phyloP scores from a whole-genome alignment of 202 grass and related monocot genomes.

The Dendrocalamus latiflorus region DNA sequence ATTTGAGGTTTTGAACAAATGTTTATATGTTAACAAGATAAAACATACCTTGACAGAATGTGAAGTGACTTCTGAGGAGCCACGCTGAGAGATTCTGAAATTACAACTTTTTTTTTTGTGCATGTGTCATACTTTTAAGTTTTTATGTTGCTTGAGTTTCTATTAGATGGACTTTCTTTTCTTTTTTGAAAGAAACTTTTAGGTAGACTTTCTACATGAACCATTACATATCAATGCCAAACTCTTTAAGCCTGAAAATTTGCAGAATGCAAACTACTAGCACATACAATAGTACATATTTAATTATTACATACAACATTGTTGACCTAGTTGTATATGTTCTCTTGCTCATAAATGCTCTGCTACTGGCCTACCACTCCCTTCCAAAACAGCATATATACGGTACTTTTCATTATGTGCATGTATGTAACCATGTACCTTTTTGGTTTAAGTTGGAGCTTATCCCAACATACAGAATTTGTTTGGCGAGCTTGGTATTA shows the following conservation, averaged over 20 bases:
- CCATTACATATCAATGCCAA: not conserved
- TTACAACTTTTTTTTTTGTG: not conserved
- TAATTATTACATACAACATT: no score
- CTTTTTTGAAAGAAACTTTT: not conserved
- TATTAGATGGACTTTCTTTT: not conserved
- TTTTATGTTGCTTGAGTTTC: not conserved
- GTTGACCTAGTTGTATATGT: not conserved
- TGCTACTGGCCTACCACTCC: slow-evolving; percentile 1
- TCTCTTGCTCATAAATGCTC: not conserved
- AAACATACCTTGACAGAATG: not conserved
- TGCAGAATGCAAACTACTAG: not conserved
- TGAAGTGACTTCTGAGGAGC: slow-evolving; percentile 1
- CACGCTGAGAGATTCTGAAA: not conserved
- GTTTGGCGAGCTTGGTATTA: slow-evolving; percentile 93
- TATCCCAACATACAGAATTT: slow-evolving; percentile 99
- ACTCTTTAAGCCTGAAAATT: slow-evolving; percentile 3
- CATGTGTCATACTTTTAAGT: not conserved
- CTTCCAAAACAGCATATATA: slow-evolving; percentile 25
- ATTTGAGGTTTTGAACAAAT: not conserved
- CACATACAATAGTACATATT: not conserved
- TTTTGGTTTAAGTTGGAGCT: slow-evolving; percentile 88
- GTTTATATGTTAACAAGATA: not conserved
- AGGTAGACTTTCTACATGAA: not conserved
- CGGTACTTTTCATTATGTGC: slow-evolving; percentile 4
- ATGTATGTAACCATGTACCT: slow-evolving; percentile 34